Evolutionary conservation across 2,329 filamentous ascomycete species (phyloP), one percentile per base, ranked within the genome.

Genomic region (Pseudogymnoascus sp.): DNA sequence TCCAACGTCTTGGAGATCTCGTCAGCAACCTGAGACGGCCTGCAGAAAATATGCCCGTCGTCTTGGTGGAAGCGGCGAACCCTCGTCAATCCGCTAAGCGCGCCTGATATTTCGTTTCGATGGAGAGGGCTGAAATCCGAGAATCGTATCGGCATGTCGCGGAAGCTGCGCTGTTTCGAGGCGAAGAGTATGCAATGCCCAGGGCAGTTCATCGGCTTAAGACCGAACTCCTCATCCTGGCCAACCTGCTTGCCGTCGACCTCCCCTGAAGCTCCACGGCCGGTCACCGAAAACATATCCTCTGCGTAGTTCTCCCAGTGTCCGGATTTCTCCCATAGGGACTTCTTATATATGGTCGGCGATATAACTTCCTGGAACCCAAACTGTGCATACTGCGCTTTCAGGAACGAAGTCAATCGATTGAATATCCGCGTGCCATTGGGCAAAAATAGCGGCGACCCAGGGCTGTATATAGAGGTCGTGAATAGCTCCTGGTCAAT

Each of bases 171-270:
- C 63, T 82, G 81, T 67, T 87, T 83, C 55, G 87, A 87, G 64
- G 84, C 87, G 72, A 95, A 96, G 65, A 96, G 83, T 66, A 96
- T 79, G 72, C 91, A 95, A 74, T 96, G 91, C 2, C 91, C 91
- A 0, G 91, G 91, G 72, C 91, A 96, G 72, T 96, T 96, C 91
- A 96, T 96, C 12, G 91, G 91, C 75, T 96, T 96, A 68, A 96
- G 77, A 16, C 90, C 90, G 74, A 90, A 95, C 65, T 90, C 88
- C 66, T 87, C 85, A 64, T 84, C 81, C 65, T 86, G 83, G 19
- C 78, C 80, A 6, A 74, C 66, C 64, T 84, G 79, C 2, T 73
- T 73, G 5, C 75, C 75, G 35, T 76, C 70, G 55, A 63, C 69
- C 42, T 70, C 66, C 8, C 67, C 68, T 3, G 62, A 64, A 6